A percentile compares a stretch with the other conserved stretches of the same genome.
Evolutionary conservation across 768 basidiomycete genomes (phyloP).

Genomic region (Podaxis mareebaensis): DNA sequence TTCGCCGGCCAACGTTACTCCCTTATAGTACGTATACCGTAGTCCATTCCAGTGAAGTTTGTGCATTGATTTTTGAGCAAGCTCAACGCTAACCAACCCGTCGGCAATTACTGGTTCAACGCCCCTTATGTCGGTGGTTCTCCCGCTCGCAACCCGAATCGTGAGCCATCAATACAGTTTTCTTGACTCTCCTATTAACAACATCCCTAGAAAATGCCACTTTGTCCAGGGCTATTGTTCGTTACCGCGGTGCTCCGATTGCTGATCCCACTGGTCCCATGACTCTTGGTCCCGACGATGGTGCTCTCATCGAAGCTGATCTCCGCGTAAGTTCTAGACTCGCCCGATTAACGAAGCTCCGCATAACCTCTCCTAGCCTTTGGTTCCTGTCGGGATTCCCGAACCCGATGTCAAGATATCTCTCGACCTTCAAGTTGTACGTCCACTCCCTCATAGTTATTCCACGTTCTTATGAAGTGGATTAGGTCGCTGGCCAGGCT

Average conservation of each 20-base stretch:
- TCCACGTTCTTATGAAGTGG: constrained; percentile 11
- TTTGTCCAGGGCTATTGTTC: constrained; percentile 34
- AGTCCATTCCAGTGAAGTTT: neutral
- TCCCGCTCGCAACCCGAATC: constrained; percentile 31
- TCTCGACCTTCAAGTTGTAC: constrained; percentile 31
- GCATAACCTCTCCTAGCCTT: constrained; percentile 17
- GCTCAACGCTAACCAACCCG: constrained; percentile 40
- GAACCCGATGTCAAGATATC: constrained; percentile 23
- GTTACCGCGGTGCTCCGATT: constrained; percentile 37
- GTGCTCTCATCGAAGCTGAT: constrained; percentile 35
- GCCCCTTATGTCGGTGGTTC: constrained; percentile 33
- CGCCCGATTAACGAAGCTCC: no score
- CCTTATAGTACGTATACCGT: constrained; percentile 23
- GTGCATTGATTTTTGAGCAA: constrained; percentile 2
- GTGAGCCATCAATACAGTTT: constrained; percentile 22
- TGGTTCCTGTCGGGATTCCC: constrained; percentile 21
- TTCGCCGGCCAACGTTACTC: constrained; percentile 54
- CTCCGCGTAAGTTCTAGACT: constrained; percentile 24
- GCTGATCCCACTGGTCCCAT: constrained; percentile 32
- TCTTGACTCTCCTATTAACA: no score
- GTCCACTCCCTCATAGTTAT: constrained; percentile 12
- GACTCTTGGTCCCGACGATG: constrained; percentile 19
- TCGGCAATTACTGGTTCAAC: constrained; percentile 50
- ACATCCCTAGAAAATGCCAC: constrained; percentile 16
- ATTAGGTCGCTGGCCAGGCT: constrained; percentile 20